phyloP scores from a whole-genome alignment of 2,329 filamentous ascomycete species.

The Monilinia laxa region DNA sequence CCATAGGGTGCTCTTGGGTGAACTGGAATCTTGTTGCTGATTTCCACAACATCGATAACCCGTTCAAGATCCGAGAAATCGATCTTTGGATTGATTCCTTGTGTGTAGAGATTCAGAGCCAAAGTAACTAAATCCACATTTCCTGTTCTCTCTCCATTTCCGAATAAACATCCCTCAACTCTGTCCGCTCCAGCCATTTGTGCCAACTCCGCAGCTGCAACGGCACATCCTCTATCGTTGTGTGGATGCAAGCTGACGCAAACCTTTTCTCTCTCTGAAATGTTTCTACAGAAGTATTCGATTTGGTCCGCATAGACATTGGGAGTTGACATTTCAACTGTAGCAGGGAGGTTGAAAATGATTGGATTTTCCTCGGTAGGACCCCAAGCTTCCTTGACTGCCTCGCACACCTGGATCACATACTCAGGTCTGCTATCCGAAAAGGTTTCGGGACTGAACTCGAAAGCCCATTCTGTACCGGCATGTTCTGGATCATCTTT shows the following conservation, averaged over 20 bases:
- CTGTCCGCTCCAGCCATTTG: slow-evolving; percentile 96
- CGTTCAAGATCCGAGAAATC: slow-evolving; percentile 88
- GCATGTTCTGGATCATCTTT: slow-evolving; percentile 66
- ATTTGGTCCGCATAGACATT: slow-evolving; percentile 97
- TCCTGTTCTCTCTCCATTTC: slow-evolving; percentile 92
- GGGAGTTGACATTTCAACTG: slow-evolving; percentile 90
- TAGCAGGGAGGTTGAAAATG: slow-evolving; percentile 96
- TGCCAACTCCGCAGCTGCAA: slow-evolving; percentile 85
- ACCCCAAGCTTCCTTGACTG: slow-evolving; percentile 91
- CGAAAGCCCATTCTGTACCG: slow-evolving; percentile 70
- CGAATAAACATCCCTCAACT: slow-evolving; percentile 91
- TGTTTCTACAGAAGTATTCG: slow-evolving; percentile 88
- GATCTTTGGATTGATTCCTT: slow-evolving; percentile 79
- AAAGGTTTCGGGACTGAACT: slow-evolving; percentile 86
- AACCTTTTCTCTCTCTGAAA: slow-evolving; percentile 81
- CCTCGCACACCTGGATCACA: slow-evolving; percentile 79
- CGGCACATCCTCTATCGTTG: slow-evolving; percentile 88
- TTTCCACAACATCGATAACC: slow-evolving; percentile 86
- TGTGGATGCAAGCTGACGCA: slow-evolving; percentile 90
- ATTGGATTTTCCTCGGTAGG: slow-evolving; percentile 76
- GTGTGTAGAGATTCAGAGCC: slow-evolving; percentile 90
- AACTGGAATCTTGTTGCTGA: slow-evolving; percentile 91
- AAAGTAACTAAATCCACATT: slow-evolving; percentile 95
- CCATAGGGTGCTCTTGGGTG: slow-evolving; percentile 89
- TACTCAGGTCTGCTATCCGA: slow-evolving; percentile 87